Percentiles rank a stretch among this genome's conserved stretches.
phyloP scores from a whole-genome alignment of 78 protist species.

The Salpingoeca rosetta region DNA sequence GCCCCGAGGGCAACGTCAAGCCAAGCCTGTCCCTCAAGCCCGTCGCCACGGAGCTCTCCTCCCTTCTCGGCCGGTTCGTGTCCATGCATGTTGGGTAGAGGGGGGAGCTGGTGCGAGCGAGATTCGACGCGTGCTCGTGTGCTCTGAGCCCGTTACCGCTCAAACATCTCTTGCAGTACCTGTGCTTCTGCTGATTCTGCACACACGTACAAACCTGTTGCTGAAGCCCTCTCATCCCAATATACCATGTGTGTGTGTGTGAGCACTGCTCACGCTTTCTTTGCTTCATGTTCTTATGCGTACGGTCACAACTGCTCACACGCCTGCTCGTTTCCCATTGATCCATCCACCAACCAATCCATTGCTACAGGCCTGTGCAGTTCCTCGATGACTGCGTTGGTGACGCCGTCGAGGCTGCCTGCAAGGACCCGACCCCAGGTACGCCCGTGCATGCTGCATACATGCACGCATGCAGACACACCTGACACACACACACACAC shows the following conservation, averaged over 20 bases:
- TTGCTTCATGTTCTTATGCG: not conserved
- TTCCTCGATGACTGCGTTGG: constrained; percentile 79
- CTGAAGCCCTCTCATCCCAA: too few relatives aligned
- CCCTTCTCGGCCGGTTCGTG: constrained; percentile 33
- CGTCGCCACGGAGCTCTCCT: constrained; percentile 58
- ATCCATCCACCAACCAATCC: too few relatives aligned
- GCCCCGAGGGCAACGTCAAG: constrained; percentile 90
- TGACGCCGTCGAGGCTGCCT: constrained; percentile 49
- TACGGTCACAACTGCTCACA: not conserved
- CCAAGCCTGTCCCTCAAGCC: constrained; percentile 71
- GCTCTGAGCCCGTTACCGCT: too few relatives aligned
- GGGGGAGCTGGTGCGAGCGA: too few relatives aligned
- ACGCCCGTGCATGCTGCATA: not conserved
- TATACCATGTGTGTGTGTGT: too few relatives aligned
- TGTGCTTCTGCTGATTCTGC: too few relatives aligned
- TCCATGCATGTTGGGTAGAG: too few relatives aligned
- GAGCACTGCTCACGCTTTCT: not conserved
- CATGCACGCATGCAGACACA: not conserved
- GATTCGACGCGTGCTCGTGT: too few relatives aligned
- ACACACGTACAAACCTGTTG: too few relatives aligned
- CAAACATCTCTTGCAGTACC: too few relatives aligned
- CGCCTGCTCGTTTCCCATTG: not conserved
- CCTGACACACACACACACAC: too few relatives aligned
- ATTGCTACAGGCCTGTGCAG: not conserved
- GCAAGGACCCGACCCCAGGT: constrained; percentile 58